Conservation (phyloP, 805 yeast genomes). For the Metschnikowia matae region DNA sequence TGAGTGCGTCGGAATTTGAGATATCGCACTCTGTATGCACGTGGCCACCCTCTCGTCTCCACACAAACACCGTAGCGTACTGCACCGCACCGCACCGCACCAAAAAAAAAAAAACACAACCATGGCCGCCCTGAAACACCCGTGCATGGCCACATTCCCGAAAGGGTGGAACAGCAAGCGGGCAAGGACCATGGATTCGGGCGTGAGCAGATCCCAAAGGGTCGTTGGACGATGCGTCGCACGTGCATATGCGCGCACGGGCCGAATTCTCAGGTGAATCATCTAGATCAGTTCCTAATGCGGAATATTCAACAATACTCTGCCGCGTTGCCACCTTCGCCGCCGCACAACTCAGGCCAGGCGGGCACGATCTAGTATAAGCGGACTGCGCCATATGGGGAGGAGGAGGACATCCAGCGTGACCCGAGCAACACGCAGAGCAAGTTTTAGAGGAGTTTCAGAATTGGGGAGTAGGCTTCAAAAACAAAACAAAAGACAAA, state of each 20-base stretch:
- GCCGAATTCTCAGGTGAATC: background rate
- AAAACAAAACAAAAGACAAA: no score
- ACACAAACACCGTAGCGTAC: background rate
- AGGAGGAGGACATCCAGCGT: background rate
- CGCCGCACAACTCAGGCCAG: background rate
- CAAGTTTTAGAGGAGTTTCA: background rate
- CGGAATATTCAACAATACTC: background rate
- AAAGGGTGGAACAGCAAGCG: background rate
- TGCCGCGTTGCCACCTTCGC: background rate
- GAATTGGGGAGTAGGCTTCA: no score
- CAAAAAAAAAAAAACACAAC: background rate
- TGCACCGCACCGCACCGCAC: no score
- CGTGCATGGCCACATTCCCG: background rate
- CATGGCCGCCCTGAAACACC: no score
- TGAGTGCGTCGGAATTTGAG: background rate
- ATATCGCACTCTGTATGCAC: background rate
- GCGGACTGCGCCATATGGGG: background rate
- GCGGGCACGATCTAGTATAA: background rate
- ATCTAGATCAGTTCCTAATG: background rate
- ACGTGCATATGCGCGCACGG: conserved; percentile 1
- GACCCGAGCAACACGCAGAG: background rate
- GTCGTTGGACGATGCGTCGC: background rate
- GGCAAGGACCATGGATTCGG: background rate
- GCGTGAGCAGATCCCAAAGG: background rate
- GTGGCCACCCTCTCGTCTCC: background rate